Evolutionary conservation across 805 yeast species (phyloP), one percentile per base, ranked within the genome.

Genomic region (Wickerhamiella occidentalis): DNA sequence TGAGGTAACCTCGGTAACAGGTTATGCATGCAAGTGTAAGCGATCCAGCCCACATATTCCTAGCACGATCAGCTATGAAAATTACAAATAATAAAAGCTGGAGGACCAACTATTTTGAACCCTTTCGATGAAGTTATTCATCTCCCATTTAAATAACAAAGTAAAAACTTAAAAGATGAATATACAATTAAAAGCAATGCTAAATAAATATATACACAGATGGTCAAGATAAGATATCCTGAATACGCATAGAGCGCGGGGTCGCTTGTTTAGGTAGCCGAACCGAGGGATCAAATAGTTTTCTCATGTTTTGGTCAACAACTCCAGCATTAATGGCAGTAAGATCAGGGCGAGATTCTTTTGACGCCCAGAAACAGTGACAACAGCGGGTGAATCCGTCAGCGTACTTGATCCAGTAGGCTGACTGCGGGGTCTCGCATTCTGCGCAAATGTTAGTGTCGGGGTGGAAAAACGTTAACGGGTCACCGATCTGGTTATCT

Each of bases 281-380:
- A 19, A 23, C 23, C 2, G 41, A 37, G 15, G 28, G 33, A 17
- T 45, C 38, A 17, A 45, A 45, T 19, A 45, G 7, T 11, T 36
- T 25, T 2, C 33, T 25, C 23, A 45, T 15, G 6, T 45, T 23
- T 11, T 22, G 15, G 12, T 13, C 2, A 3, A 35, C 25, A 3
- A 19, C 15, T 11, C 19, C 40, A 6, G 42, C 51, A 8, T 51
- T 48, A 12, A 40, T 49, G 45, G 42, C 47, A 22, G 28, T 40
- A 8, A 22, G 51, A 3, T 37, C 46, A 22, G 50, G 55, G 15
- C 11, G 8, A 15, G 19, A 13, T 29, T 12, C 15, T 29, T 38
- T 42, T 33, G 36, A 6, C 40, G 30, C 41, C 59, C 57, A 52
- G 45, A 47, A 51, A 40, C 58, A 56, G 5, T 22, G 38, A 26